A percentile compares a stretch with the other conserved stretches of the same genome.
Evolutionary conservation across 2,329 filamentous ascomycete species (phyloP).

Genomic region (Fusarium sp.): DNA sequence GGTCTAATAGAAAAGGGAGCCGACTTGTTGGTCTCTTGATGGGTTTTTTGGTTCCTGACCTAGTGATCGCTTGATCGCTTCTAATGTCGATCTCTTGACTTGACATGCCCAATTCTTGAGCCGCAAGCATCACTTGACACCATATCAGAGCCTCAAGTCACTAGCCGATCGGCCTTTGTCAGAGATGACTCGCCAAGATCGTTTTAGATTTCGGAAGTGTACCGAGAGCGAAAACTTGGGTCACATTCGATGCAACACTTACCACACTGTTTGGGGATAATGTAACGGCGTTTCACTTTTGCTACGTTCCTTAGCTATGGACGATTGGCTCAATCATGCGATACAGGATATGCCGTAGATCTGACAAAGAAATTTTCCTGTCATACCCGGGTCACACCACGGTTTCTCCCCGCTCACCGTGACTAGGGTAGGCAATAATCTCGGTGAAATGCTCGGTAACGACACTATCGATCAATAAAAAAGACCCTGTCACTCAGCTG

Average conservation of each 20-base stretch:
- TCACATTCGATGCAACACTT: not conserved
- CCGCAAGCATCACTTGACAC: not conserved
- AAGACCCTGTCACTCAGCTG: not conserved
- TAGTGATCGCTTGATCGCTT: not conserved
- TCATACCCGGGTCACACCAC: not conserved
- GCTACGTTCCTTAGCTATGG: not conserved
- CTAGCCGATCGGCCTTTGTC: not conserved
- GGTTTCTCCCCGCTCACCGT: not conserved
- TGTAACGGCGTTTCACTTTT: not conserved
- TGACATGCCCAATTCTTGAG: not conserved
- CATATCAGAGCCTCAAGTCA: not conserved
- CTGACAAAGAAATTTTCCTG: not conserved
- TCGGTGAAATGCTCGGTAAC: not conserved
- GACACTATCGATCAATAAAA: not conserved
- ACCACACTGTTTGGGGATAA: not conserved
- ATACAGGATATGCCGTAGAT: not conserved
- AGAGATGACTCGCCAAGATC: not conserved
- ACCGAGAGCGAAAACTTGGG: not conserved
- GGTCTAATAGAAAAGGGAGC: not conserved
- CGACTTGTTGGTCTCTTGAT: not conserved
- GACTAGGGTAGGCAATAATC: not conserved
- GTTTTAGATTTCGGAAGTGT: not conserved
- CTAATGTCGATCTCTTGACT: not conserved
- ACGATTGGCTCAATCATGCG: not conserved
- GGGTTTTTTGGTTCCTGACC: not conserved